A percentile compares a stretch with the other conserved stretches of the same genome.
Evolutionary conservation across 78 protist species (phyloP).

Genomic region (Polysphondylium violaceum): DNA sequence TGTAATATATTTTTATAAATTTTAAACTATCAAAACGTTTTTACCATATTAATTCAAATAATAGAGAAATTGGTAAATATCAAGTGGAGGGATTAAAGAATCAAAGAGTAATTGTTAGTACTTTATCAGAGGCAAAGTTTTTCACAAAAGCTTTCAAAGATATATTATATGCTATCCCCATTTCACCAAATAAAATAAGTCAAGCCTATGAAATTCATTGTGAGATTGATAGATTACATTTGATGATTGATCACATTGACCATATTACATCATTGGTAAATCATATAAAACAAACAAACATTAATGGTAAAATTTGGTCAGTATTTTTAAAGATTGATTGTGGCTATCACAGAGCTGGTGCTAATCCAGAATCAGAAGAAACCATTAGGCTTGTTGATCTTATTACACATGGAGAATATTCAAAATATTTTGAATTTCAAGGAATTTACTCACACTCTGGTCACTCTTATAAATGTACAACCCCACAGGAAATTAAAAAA

Average conservation of each 20-base stretch:
- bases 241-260: constrained; percentile 67
- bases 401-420: neutral
- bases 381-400: constrained; percentile 25
- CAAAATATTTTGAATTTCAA: constrained; percentile 48
- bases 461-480: constrained; percentile 45
- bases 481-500: constrained; percentile 22
- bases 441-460: constrained; percentile 73
- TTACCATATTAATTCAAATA: neutral
- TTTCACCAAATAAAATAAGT: constrained; percentile 19
- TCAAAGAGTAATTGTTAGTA: constrained; percentile 42
- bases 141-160: constrained; percentile 40
- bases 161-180: constrained; percentile 62
- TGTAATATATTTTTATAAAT: constrained; percentile 4
- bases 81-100: constrained; percentile 12
- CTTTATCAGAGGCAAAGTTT: constrained; percentile 62
- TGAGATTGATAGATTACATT: constrained; percentile 29
- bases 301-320: constrained; percentile 41
- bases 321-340: constrained; percentile 70
- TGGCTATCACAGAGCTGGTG: constrained; percentile 81
- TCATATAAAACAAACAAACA: neutral
- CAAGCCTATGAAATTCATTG: constrained; percentile 39
- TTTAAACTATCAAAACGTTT: neutral
- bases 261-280: constrained; percentile 38
- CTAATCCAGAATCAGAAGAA: constrained; percentile 27
- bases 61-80: constrained; percentile 69